Evolutionary conservation across 176 grass and related monocot species (phyloP), one percentile per base, ranked within the genome.

Genomic region (Ampelocalamus luodianensis): DNA sequence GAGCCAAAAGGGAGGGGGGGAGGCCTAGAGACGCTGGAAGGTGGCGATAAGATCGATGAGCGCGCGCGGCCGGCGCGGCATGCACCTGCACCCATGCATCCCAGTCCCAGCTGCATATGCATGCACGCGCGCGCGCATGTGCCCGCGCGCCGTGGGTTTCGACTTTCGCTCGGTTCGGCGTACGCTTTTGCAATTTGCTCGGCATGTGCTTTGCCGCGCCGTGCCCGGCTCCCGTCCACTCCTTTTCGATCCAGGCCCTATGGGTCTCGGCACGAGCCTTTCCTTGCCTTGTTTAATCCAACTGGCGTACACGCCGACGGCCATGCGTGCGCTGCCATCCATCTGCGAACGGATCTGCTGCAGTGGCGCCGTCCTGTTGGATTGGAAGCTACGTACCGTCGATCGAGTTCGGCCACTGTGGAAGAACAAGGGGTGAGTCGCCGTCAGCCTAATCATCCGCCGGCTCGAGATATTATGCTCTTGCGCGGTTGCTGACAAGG

Each of bases 251-350:
- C 24, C 32, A 59, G 85, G 5, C 50, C 75, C 42, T 49, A 64
- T 4, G 37, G 45, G 42, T 12, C 78, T 46, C 42, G 59, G 62
- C 10, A 29, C 45, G 18, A 51, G 10, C 72, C 62, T 55, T 85
- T 76, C 36, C 42, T 81, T 74, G 66, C 67, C 74, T 82, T 90
- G 79, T 90, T 90, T 90, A 86, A 71, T 86, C 83, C 29, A 27
- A 51, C 51, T 29, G 46, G 56, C 8, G 59, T 20, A 4, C 9
- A 13, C 32, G 71, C 2, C 24, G 39, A 43, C 50, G 49, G 13
- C 26, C 67, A 45, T 22, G 37, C 37, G 37, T 8, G 6, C 37
- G 68, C 39, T 51, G 26, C 20, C 40, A 27, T 14, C 74, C 54
- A 32, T 51, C 62, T 32, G 34, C 22, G 46, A 12, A 69, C 17